Evolutionary conservation across 2,329 filamentous ascomycete species (phyloP), one percentile per base, ranked within the genome.

Genomic region (Alternaria angustiovoidea): DNA sequence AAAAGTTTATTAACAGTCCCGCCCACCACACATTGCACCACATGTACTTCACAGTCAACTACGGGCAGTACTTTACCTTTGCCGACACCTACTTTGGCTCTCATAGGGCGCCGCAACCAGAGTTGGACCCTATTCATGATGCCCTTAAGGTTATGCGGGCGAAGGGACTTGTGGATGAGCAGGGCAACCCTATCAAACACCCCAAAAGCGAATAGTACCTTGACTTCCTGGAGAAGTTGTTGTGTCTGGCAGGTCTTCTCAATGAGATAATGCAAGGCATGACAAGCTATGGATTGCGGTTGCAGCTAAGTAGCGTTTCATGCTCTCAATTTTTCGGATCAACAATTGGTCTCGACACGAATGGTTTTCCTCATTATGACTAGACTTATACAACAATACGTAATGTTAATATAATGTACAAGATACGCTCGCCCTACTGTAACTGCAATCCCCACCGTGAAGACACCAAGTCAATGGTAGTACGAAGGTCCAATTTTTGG

Each of bases 41-140:
- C 41, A 58, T 58, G 55, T 58, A 58, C 49, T 58, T 58, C 24
- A 58, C 55, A 34, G 55, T 58, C 55, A 58, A 58, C 30, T 58
- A 58, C 22, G 55, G 55, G 32, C 55, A 58, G 26, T 58, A 58
- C 42, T 58, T 58, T 7, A 58, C 55, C 20, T 58, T 49, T 49
- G 55, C 55, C 32, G 55, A 58, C 26, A 58, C 26, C 34, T 54
- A 54, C 18, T 58, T 54, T 42, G 55, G 55, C 42, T 58, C 55
- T 7, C 55, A 58, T 26, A 39, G 55, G 34, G 55, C 55, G 2
- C 55, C 55, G 1, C 41, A 58, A 42, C 55, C 55, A 53, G 28
- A 42, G 24, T 20, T 58, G 24, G 55, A 58, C 32, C 55, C 55
- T 41, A 58, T 58, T 9, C 55, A 58, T 14, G 55, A 58, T 28